These are phyloP conservation scores for Trapa bicornis DNA, from an alignment of 345 rosid genomes.

Conservation along the genomic window DNA sequence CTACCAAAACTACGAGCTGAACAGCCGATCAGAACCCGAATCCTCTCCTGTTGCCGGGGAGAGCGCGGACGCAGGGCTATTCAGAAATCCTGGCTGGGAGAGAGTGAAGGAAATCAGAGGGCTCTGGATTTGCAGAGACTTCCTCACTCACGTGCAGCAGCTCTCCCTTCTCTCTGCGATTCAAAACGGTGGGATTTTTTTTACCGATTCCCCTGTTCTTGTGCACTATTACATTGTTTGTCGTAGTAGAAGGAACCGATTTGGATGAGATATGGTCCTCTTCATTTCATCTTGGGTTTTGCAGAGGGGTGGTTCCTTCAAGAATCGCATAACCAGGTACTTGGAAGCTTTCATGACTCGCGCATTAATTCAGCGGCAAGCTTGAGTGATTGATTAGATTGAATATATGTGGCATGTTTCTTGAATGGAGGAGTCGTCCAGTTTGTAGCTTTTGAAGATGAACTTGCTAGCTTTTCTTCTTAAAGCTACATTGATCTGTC, in stretches of 20 bases:
- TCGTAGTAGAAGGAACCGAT: neutral
- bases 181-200: slow-evolving; percentile 29
- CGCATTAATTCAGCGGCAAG: too few relatives aligned
- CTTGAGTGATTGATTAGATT: neutral
- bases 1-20: neutral
- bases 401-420: neutral
- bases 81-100: slow-evolving; percentile 34
- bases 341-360: neutral
- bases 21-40: neutral
- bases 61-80: neutral
- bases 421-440: neutral
- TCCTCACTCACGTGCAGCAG: slow-evolving; percentile 50
- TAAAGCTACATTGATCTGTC: too few relatives aligned
- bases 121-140: slow-evolving; percentile 53
- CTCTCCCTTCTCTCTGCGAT: slow-evolving; percentile 44
- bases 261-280: neutral
- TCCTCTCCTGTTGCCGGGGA: neutral
- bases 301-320: slow-evolving; percentile 81
- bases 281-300: neutral
- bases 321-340: slow-evolving; percentile 69
- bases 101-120: slow-evolving; percentile 39
- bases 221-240: neutral
- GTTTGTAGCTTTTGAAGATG: too few relatives aligned
- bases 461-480: too few relatives aligned
- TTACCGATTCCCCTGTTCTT: neutral